Evolutionary conservation across 495 filamentous ascomycete species (phyloP).

Genomic region (Friedmanniomyces simplex): DNA sequence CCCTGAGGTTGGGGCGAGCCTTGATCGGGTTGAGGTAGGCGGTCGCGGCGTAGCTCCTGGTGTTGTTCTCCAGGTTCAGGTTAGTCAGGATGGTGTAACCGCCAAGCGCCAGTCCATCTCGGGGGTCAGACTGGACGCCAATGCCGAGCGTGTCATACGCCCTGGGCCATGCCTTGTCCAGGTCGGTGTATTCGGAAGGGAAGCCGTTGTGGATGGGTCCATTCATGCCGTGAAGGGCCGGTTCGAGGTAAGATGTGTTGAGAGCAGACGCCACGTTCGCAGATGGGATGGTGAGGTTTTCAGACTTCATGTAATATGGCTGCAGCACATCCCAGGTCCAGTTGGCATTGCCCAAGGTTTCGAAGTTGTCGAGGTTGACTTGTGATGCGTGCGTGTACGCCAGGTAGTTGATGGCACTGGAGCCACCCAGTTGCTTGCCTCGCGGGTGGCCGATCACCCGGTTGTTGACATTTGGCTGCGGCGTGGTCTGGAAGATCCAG

Average conservation of each 20-base stretch:
- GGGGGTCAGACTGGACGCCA: neutral
- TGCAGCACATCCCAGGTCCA: conserved; percentile 18
- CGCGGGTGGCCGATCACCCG: conserved; percentile 8
- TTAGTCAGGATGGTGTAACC: conserved; percentile 6
- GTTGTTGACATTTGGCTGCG: conserved; percentile 7
- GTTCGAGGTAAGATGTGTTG: neutral
- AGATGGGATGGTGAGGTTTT: conserved; percentile 1
- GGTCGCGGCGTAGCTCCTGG: conserved; percentile 13
- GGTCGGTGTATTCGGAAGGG: neutral
- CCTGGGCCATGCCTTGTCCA: conserved; percentile 1
- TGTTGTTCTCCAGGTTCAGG: neutral
- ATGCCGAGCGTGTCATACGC: conserved; percentile 1
- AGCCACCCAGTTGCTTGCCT: conserved; percentile 11
- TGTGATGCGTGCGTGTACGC: neutral
- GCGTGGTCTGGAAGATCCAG: conserved; percentile 7
- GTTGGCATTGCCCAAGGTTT: conserved; percentile 16
- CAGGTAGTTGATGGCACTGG: conserved; percentile 10
- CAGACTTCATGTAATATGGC: conserved; percentile 21
- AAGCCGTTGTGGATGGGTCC: conserved; percentile 1
- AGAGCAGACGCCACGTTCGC: neutral
- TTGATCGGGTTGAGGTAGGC: conserved; percentile 14
- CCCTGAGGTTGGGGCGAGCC: conserved; percentile 8
- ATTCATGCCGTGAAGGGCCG: neutral
- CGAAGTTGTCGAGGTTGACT: conserved; percentile 19
- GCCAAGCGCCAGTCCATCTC: conserved; percentile 2